phyloP scores from a whole-genome alignment of 345 rosid species.

The Psidium friedrichsthalianum region DNA sequence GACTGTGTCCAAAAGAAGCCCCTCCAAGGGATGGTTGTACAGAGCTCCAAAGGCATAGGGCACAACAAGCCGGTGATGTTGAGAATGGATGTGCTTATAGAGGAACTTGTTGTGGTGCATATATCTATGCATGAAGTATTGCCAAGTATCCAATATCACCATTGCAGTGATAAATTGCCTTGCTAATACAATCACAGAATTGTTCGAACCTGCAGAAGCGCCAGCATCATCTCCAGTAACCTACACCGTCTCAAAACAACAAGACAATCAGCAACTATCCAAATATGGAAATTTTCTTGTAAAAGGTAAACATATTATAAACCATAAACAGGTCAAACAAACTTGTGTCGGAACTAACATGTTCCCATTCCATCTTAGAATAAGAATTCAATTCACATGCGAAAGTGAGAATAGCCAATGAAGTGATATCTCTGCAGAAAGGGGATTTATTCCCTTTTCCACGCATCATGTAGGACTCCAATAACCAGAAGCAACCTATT shows the following conservation, averaged over 20 bases:
- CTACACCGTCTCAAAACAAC: conserved; percentile 8
- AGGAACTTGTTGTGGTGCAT: conserved; percentile 82
- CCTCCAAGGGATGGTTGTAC: conserved; percentile 74
- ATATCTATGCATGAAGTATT: conserved; percentile 75
- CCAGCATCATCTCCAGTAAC: conserved; percentile 50
- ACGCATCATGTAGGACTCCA: background rate
- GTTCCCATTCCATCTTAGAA: background rate
- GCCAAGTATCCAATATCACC: conserved; percentile 79
- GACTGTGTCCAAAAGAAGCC: conserved; percentile 64
- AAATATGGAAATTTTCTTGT: background rate
- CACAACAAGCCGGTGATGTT: conserved; percentile 75
- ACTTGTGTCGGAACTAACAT: background rate
- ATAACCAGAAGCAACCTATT: background rate
- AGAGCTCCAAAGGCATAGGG: conserved; percentile 83
- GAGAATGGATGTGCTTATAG: conserved; percentile 72
- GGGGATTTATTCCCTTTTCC: background rate
- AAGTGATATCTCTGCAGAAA: background rate
- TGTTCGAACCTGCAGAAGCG: conserved; percentile 13
- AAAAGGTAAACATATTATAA: background rate
- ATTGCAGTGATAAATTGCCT: conserved; percentile 65
- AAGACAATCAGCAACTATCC: background rate
- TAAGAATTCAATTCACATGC: background rate
- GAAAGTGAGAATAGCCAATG: background rate
- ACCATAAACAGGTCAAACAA: background rate
- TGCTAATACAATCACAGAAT: conserved; percentile 40